phyloP scores from a whole-genome alignment of 768 basidiomycete genomes.

The Tricholoma furcatifolium region DNA sequence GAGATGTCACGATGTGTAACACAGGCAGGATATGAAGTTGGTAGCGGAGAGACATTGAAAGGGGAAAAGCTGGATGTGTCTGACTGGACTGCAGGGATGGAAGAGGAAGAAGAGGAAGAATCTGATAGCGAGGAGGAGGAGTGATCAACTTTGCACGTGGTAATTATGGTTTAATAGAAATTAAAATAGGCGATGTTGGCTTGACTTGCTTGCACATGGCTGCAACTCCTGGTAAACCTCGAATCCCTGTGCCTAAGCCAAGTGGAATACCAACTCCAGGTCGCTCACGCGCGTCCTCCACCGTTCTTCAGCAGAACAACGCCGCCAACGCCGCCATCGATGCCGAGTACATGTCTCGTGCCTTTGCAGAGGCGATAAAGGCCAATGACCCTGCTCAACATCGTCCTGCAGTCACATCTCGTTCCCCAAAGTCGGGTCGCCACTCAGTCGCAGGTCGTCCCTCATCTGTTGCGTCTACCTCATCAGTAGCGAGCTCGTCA shows the following conservation, averaged over 20 bases:
- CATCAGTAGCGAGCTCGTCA: conserved; percentile 35
- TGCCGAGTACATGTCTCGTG: conserved; percentile 60
- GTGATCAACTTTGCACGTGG: conserved; percentile 13
- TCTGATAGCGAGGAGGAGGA: conserved; percentile 1
- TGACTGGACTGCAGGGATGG: conserved; percentile 19
- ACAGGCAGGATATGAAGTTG: conserved; percentile 76
- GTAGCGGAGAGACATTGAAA: conserved; percentile 34
- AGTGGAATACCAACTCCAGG: conserved; percentile 70
- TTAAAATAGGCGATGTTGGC: neutral
- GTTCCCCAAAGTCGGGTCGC: conserved; percentile 55
- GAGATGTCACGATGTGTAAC: conserved; percentile 69
- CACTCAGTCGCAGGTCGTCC: conserved; percentile 45
- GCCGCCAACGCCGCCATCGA: conserved; percentile 35
- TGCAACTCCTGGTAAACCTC: conserved; percentile 38
- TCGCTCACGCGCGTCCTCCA: conserved; percentile 67
- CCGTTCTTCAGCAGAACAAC: conserved; percentile 34
- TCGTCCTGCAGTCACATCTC: conserved; percentile 40
- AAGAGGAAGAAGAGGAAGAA: conserved; percentile 6
- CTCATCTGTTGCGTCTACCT: conserved; percentile 60
- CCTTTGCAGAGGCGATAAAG: conserved; percentile 79
- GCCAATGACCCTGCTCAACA: conserved; percentile 80
- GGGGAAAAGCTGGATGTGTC: conserved; percentile 21
- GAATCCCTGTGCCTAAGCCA: conserved; percentile 36
- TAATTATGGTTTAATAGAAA: conserved; percentile 4
- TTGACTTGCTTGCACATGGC: conserved; percentile 14